phyloP scores from a whole-genome alignment of 2,329 filamentous ascomycete species.

The Stemphylium lycopersici region DNA sequence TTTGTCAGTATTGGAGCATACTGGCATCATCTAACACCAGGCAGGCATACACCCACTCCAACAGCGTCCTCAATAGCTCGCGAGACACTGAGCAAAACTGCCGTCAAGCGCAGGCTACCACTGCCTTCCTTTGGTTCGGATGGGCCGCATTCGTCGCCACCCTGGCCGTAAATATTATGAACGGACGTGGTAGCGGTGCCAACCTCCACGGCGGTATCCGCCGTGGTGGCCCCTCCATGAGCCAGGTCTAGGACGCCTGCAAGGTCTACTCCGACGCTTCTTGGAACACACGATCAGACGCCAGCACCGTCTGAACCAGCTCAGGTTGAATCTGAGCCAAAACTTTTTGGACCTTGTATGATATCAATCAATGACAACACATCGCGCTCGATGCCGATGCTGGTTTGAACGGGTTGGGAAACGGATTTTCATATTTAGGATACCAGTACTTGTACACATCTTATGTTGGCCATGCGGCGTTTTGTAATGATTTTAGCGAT shows the following conservation, averaged over 20 bases:
- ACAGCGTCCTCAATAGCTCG: conserved; percentile 69
- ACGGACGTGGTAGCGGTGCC: conserved; percentile 55
- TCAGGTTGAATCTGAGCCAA: background rate
- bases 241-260: conserved; percentile 57
- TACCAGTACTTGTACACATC: conserved; percentile 7
- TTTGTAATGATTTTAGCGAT: conserved; percentile 10
- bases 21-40: background rate
- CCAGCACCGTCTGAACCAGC: conserved; percentile 13
- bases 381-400: conserved; percentile 12
- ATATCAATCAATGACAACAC: conserved; percentile 7
- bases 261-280: conserved; percentile 30
- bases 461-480: background rate
- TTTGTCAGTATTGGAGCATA: background rate
- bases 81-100: conserved; percentile 67
- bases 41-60: conserved; percentile 52
- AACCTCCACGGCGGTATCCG: conserved; percentile 57
- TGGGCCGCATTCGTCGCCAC: conserved; percentile 65
- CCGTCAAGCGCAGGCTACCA: conserved; percentile 74
- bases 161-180: conserved; percentile 62
- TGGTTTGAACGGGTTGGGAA: background rate
- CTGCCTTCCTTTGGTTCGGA: conserved; percentile 81
- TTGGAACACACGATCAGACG: conserved; percentile 36
- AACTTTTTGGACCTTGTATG: background rate
- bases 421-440: background rate
- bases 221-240: conserved; percentile 58